Percentiles rank a stretch among this genome's conserved stretches.
Conservation (phyloP, 106 monocot species). For the Dendrobium catenatum region DNA sequence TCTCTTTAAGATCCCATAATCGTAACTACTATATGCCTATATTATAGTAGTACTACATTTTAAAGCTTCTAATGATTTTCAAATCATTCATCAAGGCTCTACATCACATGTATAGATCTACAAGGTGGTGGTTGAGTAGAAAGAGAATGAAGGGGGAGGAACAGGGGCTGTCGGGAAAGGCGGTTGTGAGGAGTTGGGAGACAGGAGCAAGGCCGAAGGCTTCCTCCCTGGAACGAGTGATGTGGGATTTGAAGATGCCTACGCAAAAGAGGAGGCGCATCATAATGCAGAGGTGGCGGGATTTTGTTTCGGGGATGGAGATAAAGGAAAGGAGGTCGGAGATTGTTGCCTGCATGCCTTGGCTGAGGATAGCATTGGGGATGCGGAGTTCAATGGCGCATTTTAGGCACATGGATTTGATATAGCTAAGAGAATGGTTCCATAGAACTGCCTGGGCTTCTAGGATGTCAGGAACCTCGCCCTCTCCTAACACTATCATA, state of each 20-base stretch:
- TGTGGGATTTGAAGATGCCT: slow-evolving; percentile 1
- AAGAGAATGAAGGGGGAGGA: slow-evolving; percentile 13
- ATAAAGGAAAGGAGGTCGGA: slow-evolving; percentile 5
- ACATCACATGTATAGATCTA: neutral
- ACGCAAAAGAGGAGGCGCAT: slow-evolving; percentile 12
- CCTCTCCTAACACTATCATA: too few species aligned
- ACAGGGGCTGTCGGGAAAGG: neutral
- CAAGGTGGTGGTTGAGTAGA: neutral
- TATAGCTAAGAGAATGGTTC: slow-evolving; percentile 19
- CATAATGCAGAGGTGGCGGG: slow-evolving; percentile 4
- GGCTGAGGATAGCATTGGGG: slow-evolving; percentile 15
- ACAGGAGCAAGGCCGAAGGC: slow-evolving; percentile 3
- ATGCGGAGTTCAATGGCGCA: slow-evolving; percentile 28
- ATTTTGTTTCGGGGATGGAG: slow-evolving; percentile 4
- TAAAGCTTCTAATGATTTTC: too few species aligned
- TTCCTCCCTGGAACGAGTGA: neutral
- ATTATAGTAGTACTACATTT: too few species aligned
- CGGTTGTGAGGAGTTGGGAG: neutral
- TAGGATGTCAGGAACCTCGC: neutral
- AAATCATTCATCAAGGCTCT: too few species aligned
- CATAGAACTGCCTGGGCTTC: slow-evolving; percentile 11
- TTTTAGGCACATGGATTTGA: slow-evolving; percentile 22
- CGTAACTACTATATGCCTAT: too few species aligned
- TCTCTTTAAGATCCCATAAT: too few species aligned
- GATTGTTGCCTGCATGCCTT: slow-evolving; percentile 12